phyloP scores from a whole-genome alignment of 78 protist species.

The Dictyostelium firmibasis region DNA sequence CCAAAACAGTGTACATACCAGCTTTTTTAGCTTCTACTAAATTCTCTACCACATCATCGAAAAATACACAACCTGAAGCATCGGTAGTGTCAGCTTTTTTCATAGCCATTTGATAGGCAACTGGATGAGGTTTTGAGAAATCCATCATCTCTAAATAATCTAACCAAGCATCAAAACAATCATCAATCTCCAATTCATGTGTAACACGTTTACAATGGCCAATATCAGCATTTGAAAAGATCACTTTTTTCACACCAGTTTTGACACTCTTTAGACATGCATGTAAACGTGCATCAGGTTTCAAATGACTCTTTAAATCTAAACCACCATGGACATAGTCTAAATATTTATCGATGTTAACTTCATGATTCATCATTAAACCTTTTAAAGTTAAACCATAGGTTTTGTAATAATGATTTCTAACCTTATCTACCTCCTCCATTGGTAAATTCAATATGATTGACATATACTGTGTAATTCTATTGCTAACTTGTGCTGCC shows the following conservation, averaged over 20 bases:
- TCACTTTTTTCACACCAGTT: constrained; percentile 6
- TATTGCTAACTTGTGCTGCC: constrained; percentile 44
- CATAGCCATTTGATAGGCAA: constrained; percentile 72
- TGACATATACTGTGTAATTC: constrained; percentile 29
- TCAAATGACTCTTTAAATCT: constrained; percentile 18
- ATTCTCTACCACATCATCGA: constrained; percentile 75
- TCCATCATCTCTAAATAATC: constrained; percentile 65
- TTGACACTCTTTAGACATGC: not conserved
- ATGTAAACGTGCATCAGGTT: constrained; percentile 12
- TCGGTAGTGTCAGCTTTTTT: constrained; percentile 60
- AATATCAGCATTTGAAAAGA: constrained; percentile 49
- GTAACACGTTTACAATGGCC: constrained; percentile 61
- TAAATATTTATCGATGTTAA: constrained; percentile 36
- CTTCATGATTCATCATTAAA: constrained; percentile 44
- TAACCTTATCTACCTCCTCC: constrained; percentile 60
- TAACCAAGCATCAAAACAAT: constrained; percentile 24
- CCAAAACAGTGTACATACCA: constrained; percentile 61
- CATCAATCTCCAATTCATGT: constrained; percentile 24
- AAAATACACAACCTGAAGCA: constrained; percentile 67
- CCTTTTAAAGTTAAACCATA: constrained; percentile 69
- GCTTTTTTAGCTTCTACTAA: constrained; percentile 67
- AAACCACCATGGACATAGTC: constrained; percentile 77
- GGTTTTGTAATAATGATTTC: constrained; percentile 57
- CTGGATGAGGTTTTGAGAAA: constrained; percentile 66
- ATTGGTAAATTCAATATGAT: constrained; percentile 5